Evolutionary conservation across 208 protist genomes (phyloP), one percentile per base, ranked within the genome.

Genomic region (Trypanosoma melophagium): DNA sequence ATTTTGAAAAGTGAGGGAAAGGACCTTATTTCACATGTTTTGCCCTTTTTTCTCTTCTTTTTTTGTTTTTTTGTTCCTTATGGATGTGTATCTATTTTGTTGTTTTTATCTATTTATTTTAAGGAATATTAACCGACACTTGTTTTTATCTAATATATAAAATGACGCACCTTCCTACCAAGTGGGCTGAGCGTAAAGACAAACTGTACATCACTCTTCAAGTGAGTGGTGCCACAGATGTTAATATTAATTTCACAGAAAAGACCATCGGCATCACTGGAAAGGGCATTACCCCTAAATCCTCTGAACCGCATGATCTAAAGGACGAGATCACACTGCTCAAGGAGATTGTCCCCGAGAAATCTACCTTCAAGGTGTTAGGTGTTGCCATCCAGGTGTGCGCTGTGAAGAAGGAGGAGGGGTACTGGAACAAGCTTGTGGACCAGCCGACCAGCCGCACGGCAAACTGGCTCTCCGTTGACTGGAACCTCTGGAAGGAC

Each of bases 401-500:
- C 69, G 87, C 87, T 60, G 84, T 84, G 59, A 96, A 96, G 84
- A 88, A 89, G 80, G 90, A 96, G 42, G 72, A 76, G 59, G 87
- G 84, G 24, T 96, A 94, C 76, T 94, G 90, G 87, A 91, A 93
- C 69, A 78, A 80, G 42, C 79, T 96, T 19, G 85, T 92, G 14
- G 77, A 88, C 41, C 74, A 92, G 76, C 79, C 86, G 19, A 76
- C 73, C 35, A 86, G 84, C 74, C 69, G 75, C 44, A 93, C 87
- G 2, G 90, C 92, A 78, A 73, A 69, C 10, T 96, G 90, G 90
- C 81, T 96, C 12, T 90, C 87, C 12, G 87, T 77, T 9, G 90
- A 96, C 77, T 96, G 90, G 88, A 96, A 94, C 77, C 79, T 96
- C 17, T 96, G 90, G 90, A 94, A 96, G 77, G 90, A 96, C 63